Evolutionary conservation across 2,329 filamentous ascomycete genomes (phyloP), one percentile per base, ranked within the genome.

Genomic region (Cladophialophora immunda): DNA sequence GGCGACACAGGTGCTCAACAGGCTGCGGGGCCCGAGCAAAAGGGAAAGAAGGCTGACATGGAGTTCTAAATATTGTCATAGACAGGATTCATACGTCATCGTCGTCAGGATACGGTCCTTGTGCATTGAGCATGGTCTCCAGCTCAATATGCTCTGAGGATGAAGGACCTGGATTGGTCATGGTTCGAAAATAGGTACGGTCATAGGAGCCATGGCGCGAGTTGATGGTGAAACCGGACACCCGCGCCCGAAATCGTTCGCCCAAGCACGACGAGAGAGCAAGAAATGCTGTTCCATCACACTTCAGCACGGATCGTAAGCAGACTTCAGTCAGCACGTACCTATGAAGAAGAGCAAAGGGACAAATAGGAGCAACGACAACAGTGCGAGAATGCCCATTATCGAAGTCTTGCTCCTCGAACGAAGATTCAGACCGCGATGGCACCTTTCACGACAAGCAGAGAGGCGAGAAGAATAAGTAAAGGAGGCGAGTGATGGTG

Each of bases 1-100:
- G 92, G 91, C 1, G 92, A 93, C 71, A 86, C 81, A 52, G 87
- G 88, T 73, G 87, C 84, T 15, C 87, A 89, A 75, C 82, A 84
- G 66, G 81, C 80, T 13, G 78, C 79, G 65, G 78, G 74, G 50
- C 68, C 75, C 68, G 75, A 75, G 58, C 79, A 78, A 68, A 85
- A 85, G 70, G 83, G 85, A 2, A 85, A 84, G 59, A 92, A 92
- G 73, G 83, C 84, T 64, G 89, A 91, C 71, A 85, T 96, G 58
- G 92, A 95, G 59, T 96, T 96, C 74, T 93, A 75, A 84, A 65
- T n/a, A 19, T 22, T 22, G 2, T 25, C 15, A 41, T 25, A 17
- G 25, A 19, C n/a, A 32, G 5, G 27, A 8, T 53, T 56, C 50
- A 62, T 2, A 56, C n/a, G 52, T 34, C 36, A 9, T 66, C 62